Base-by-base conservation (phyloP, 1,284 basidiomycete genomes). In the Pisolithus thermaeus region DNA sequence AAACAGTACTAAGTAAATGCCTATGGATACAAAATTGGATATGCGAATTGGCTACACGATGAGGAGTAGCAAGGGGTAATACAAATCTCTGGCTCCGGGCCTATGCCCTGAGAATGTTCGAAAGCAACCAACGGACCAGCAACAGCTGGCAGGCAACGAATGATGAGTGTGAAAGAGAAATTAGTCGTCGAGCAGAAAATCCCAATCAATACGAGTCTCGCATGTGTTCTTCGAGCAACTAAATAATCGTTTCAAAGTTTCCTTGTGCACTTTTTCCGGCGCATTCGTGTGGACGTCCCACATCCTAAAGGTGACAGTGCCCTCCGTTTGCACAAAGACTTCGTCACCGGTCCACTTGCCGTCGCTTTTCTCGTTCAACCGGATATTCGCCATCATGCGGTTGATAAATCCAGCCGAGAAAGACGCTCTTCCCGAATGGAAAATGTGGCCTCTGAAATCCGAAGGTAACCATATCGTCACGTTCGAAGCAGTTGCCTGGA, bases 391-490 rank as follows among this genome's bases (percentile, higher is more conserved):
- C 67, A 84, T 70, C 54, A 89, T 80, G 55, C 77, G 77, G 66
- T 89, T 87, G 47, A 79, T 69, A 67, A 89, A 89, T 42, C 84
- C 84, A 4, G 84, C 74, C 27, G 86, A 89, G 66, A 83, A 84
- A 14, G 73, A 68, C 11, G 79, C 71, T 52, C 73, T 79, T 48
- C 74, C 74, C 3, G 75, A 72, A 59, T 80, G 69, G 57, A 75
- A 77, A 47, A 89, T 84, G 45, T 71, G 76, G 22, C 86, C 86
- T 52, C 73, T 76, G 69, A 89, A 89, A 61, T 89, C 86, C 30
- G 84, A 87, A 3, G 86, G 87, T 12, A 89, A 71, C 80, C 82
- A 89, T 56, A 89, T 66, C 4, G 79, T 84, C 23, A 88, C 74
- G 57, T 86, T 78, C 37, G 84, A 81, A 35, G 66, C 64, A n/a